These are phyloP conservation scores for Fusarium napiforme DNA, from an alignment of 2,329 filamentous ascomycete species.

Conservation along the genomic window DNA sequence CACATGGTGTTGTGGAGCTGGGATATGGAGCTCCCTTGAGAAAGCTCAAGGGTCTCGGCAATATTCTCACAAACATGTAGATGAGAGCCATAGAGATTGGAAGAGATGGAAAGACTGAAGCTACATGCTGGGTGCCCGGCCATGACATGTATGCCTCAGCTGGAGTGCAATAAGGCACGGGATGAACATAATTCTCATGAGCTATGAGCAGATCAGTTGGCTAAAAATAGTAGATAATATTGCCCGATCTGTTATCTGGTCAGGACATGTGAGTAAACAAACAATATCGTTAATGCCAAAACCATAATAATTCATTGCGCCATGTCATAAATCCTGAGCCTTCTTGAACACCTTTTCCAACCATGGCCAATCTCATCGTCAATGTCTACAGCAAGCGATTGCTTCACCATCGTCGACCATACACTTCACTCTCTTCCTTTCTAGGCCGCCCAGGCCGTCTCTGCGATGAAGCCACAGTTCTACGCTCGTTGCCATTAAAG, in stretches of 20 bases:
- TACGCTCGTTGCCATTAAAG: constrained; percentile 29
- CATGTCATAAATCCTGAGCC: constrained; percentile 10
- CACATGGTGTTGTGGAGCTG: constrained; percentile 68
- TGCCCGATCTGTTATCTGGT: neutral
- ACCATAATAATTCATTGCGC: neutral
- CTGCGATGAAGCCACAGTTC: constrained; percentile 41
- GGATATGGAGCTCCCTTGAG: constrained; percentile 62
- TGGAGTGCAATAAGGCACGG: neutral
- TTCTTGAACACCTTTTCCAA: constrained; percentile 9
- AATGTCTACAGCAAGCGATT: neutral
- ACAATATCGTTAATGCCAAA: neutral
- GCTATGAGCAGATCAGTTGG: constrained; percentile 3
- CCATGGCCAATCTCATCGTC: neutral
- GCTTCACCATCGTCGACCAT: constrained; percentile 36
- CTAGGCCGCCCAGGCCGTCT: constrained; percentile 41
- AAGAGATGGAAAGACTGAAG: neutral
- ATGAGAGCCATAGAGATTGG: neutral
- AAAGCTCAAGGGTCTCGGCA: constrained; percentile 55
- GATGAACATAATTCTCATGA: neutral
- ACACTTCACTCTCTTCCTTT: constrained; percentile 36
- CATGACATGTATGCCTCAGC: neutral
- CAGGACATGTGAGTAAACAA: neutral
- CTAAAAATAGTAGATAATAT: neutral
- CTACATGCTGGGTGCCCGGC: neutral
- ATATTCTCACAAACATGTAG: constrained; percentile 58